These are phyloP conservation scores for Lactarius sp. DNA, from an alignment of 768 basidiomycete species.

Conservation along the genomic window DNA sequence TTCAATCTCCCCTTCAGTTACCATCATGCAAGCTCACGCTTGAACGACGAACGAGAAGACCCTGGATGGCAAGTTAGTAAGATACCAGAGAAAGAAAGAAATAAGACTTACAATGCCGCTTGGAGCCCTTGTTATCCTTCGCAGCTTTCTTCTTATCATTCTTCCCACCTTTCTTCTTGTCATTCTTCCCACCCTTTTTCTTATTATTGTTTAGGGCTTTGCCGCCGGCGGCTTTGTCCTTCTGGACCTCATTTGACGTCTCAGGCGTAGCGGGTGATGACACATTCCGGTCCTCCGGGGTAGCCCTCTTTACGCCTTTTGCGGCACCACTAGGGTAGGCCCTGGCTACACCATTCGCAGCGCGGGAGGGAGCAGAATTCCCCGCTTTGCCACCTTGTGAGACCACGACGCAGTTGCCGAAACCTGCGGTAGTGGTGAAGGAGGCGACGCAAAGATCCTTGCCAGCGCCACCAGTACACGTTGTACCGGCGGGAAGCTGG, in stretches of 20 bases:
- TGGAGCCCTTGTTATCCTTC: background rate
- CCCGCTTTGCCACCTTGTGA: slow-evolving; percentile 27
- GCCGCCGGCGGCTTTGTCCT: no score
- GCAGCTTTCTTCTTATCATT: background rate
- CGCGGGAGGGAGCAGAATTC: background rate
- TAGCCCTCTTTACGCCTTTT: background rate
- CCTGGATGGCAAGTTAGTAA: background rate
- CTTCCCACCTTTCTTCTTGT: background rate
- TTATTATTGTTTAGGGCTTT: background rate
- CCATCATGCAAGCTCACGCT: background rate
- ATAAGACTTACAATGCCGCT: slow-evolving; percentile 4
- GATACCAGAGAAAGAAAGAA: background rate
- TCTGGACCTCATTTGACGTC: no score
- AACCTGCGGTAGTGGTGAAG: slow-evolving; percentile 45
- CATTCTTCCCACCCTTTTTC: background rate
- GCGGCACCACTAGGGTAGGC: background rate
- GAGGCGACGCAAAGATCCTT: slow-evolving; percentile 48
- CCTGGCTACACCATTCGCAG: background rate
- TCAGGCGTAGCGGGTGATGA: background rate
- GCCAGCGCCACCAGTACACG: slow-evolving; percentile 45
- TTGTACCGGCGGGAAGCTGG: slow-evolving; percentile 44
- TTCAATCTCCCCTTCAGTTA: background rate
- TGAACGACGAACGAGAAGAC: slow-evolving; percentile 3
- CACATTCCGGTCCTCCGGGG: background rate
- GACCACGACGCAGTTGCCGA: slow-evolving; percentile 53